Percentiles rank a stretch among this genome's conserved stretches.
These are phyloP conservation scores for Solidago caesia DNA, from an alignment of 129 eudicot genomes.

Conservation along the genomic window DNA sequence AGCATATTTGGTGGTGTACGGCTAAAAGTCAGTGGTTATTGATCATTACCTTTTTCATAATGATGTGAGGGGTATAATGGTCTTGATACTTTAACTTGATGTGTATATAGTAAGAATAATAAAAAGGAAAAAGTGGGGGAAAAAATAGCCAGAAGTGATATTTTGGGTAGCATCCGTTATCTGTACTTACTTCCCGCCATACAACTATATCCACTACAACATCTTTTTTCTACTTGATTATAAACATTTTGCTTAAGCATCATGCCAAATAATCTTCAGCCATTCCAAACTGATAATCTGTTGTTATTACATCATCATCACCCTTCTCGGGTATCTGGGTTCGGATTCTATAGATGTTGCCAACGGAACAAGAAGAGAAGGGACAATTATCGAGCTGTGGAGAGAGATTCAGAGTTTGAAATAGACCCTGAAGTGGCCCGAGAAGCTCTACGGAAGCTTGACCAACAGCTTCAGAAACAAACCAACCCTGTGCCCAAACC, in stretches of 20 bases:
- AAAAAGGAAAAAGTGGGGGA: no score
- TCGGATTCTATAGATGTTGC: conserved; percentile 14
- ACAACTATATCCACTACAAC: not conserved
- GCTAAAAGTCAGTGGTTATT: no score
- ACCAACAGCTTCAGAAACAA: conserved; percentile 56
- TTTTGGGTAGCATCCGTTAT: no score
- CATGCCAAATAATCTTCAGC: not conserved
- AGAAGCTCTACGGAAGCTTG: conserved; percentile 63
- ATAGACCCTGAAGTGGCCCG: conserved; percentile 70
- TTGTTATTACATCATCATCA: conserved; percentile 10
- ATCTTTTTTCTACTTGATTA: not conserved
- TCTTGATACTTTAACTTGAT: no score
- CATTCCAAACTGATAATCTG: not conserved
- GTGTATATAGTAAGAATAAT: no score
- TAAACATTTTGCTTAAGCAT: not conserved
- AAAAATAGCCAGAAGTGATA: no score
- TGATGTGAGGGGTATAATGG: no score
- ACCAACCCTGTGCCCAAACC: conserved; percentile 43
- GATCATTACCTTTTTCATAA: no score
- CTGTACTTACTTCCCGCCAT: conserved; percentile 11
- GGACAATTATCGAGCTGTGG: conserved; percentile 21
- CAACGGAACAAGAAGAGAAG: conserved; percentile 10
- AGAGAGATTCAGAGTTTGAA: conserved; percentile 60
- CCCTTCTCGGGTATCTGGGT: conserved; percentile 16
- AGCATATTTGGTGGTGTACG: no score